These are phyloP conservation scores for Curvularia sp. DNA, from an alignment of 2,329 filamentous ascomycete genomes.

Conservation along the genomic window DNA sequence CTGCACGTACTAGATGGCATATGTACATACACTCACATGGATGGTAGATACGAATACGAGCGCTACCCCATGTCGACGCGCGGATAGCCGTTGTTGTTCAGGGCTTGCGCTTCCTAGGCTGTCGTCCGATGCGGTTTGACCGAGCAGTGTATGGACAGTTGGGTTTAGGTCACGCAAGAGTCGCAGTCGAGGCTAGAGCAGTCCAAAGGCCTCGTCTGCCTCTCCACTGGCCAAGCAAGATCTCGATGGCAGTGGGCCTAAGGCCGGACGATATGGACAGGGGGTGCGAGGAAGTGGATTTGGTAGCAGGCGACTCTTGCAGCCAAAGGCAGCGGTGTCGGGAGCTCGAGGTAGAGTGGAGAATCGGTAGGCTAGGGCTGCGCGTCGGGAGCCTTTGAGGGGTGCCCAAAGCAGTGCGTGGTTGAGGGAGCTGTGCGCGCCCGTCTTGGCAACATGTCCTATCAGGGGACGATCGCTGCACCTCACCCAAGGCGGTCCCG, in stretches of 20 bases:
- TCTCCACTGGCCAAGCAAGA: constrained; percentile 9
- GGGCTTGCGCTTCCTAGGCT: neutral
- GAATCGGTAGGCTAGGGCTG: neutral
- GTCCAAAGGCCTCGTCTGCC: neutral
- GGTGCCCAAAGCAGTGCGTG: constrained; percentile 5
- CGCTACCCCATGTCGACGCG: constrained; percentile 1
- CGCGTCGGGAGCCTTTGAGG: neutral
- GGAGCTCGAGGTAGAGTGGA: neutral
- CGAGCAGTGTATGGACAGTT: neutral
- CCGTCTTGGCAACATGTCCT: constrained; percentile 31
- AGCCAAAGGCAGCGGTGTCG: neutral
- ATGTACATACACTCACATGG: neutral
- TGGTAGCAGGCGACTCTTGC: neutral
- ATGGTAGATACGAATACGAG: constrained; percentile 12
- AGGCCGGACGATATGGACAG: too few species aligned
- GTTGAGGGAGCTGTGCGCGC: constrained; percentile 7
- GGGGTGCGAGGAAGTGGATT: too few species aligned
- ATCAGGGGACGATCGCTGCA: constrained; percentile 10
- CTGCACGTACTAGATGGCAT: neutral
- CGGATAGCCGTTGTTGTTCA: constrained; percentile 1
- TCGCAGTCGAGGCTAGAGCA: neutral
- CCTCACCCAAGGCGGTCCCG: constrained; percentile 21
- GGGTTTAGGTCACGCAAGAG: neutral
- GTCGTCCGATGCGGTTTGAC: neutral
- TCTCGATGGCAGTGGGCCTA: constrained; percentile 10